These are phyloP conservation scores for Euphorbia celastroides DNA, from an alignment of 441 rosid species.

Conservation along the genomic window DNA sequence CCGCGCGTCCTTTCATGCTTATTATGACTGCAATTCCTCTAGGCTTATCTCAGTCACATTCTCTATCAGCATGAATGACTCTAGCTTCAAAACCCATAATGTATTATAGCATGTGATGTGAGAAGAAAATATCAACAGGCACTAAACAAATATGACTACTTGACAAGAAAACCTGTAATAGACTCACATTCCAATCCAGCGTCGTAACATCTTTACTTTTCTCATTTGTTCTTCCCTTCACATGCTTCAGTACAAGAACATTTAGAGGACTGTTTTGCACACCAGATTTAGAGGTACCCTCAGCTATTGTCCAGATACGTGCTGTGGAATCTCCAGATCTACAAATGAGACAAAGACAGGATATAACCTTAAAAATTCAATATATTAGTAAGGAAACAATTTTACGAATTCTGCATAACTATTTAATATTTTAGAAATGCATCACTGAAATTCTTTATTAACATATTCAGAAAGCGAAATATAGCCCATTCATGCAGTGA, in stretches of 20 bases:
- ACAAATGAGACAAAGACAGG: slow-evolving; percentile 11
- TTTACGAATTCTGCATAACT: neutral
- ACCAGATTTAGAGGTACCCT: slow-evolving; percentile 49
- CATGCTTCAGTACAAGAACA: slow-evolving; percentile 79
- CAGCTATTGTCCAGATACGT: slow-evolving; percentile 84
- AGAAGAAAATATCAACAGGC: neutral
- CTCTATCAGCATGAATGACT: neutral
- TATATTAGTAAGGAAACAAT: neutral
- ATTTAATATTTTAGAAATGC: neutral
- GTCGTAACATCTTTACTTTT: slow-evolving; percentile 98
- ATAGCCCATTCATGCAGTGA: neutral
- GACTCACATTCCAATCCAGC: slow-evolving; percentile 97
- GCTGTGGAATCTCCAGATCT: slow-evolving; percentile 99
- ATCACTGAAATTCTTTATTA: neutral
- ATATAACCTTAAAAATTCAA: neutral
- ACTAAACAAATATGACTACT: neutral
- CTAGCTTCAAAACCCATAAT: neutral
- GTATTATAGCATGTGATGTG: neutral
- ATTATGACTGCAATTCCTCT: too few relatives aligned
- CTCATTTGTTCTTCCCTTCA: slow-evolving; percentile 90
- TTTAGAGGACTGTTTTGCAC: slow-evolving; percentile 43
- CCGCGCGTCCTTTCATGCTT: too few relatives aligned
- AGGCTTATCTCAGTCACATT: too few relatives aligned
- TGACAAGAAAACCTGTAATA: slow-evolving; percentile 16
- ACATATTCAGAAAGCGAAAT: neutral